Evolutionary conservation across 441 rosid genomes (phyloP).

Genomic region (Daphne laureola): DNA sequence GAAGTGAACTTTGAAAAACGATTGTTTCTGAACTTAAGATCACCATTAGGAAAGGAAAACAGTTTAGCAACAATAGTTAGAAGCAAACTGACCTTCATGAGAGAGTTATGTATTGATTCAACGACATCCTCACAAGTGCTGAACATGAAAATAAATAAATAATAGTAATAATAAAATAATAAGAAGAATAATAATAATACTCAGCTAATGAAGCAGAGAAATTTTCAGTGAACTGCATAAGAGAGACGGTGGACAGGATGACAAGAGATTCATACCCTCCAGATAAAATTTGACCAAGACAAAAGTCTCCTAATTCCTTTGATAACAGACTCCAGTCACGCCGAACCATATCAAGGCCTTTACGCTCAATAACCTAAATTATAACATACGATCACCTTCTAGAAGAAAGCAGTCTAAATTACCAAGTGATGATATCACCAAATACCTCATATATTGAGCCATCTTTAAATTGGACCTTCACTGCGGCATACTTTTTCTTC

Average conservation of each 20-base stretch:
- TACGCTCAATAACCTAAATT: constrained; percentile 84
- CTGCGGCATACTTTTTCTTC: constrained; percentile 98
- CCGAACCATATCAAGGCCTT: constrained; percentile 99
- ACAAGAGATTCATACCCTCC: constrained; percentile 54
- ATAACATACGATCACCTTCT: constrained; percentile 17
- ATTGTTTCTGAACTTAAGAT: background rate
- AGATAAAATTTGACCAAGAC: constrained; percentile 73
- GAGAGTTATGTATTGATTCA: constrained; percentile 76
- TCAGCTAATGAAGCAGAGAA: too few relatives aligned
- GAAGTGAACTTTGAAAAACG: too few relatives aligned
- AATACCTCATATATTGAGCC: constrained; percentile 68
- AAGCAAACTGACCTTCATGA: constrained; percentile 54
- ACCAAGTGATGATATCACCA: constrained; percentile 6
- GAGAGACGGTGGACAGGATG: constrained; percentile 2
- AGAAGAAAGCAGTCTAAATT: constrained; percentile 4
- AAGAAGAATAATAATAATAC: too few relatives aligned
- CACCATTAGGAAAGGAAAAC: background rate
- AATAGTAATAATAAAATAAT: too few relatives aligned
- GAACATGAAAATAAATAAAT: too few relatives aligned
- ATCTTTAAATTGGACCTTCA: constrained; percentile 74
- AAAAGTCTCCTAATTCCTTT: constrained; percentile 87
- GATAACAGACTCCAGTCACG: constrained; percentile 98
- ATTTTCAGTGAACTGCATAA: constrained; percentile 7
- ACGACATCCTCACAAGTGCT: constrained; percentile 95
- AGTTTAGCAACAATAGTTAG: background rate